Percentiles rank a stretch among this genome's conserved stretches.
phyloP scores from a whole-genome alignment of 2,329 filamentous ascomycete genomes.

The Paracoccidioides lutzii region DNA sequence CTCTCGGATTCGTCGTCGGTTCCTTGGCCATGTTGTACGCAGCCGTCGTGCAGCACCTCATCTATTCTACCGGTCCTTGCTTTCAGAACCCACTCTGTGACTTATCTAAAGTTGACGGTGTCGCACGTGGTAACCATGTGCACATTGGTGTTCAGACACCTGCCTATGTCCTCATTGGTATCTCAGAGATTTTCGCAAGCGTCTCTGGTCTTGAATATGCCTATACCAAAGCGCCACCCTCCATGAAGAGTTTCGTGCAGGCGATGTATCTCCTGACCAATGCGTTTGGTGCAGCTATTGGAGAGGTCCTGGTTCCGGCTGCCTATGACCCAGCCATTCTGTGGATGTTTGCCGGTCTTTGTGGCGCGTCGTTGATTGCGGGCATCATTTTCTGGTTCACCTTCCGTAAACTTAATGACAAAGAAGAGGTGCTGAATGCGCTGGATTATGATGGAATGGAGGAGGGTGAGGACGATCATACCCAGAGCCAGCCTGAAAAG shows the following conservation, averaged over 20 bases:
- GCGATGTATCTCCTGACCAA: conserved; percentile 46
- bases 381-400: conserved; percentile 42
- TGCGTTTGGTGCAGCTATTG: conserved; percentile 46
- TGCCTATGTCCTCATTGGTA: conserved; percentile 33
- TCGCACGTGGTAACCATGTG: conserved; percentile 26
- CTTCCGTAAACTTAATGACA: conserved; percentile 37
- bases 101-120: conserved; percentile 22
- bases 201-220: conserved; percentile 61
- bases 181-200: conserved; percentile 48
- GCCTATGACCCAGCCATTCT: conserved; percentile 52
- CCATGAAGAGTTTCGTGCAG: conserved; percentile 52
- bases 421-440: conserved; percentile 40
- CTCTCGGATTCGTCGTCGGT: conserved; percentile 54
- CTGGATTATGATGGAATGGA: conserved; percentile 28
- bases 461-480: neutral
- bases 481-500: neutral
- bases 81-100: conserved; percentile 31
- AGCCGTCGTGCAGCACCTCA: conserved; percentile 43
- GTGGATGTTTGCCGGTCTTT: conserved; percentile 54
- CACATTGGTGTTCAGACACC: conserved; percentile 35
- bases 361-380: conserved; percentile 34
- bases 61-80: conserved; percentile 43
- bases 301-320: conserved; percentile 47
- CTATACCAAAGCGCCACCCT: conserved; percentile 58
- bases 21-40: conserved; percentile 50